These are phyloP conservation scores for Persicaria tinctoria DNA, from an alignment of 148 eudicot species.

Conservation along the genomic window DNA sequence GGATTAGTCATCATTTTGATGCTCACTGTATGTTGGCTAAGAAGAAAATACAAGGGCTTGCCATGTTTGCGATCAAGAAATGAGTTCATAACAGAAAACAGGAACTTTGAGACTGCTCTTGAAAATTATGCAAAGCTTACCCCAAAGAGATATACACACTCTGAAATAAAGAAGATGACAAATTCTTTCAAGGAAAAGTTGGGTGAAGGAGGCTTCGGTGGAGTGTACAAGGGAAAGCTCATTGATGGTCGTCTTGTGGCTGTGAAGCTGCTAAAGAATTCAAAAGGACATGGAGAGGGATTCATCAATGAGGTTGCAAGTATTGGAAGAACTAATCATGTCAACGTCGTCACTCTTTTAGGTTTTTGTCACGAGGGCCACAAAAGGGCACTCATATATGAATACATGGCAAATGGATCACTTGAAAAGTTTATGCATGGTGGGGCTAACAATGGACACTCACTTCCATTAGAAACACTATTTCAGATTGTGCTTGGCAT, in stretches of 20 bases:
- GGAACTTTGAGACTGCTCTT: neutral
- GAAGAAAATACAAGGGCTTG: neutral
- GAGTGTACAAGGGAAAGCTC: slow-evolving; percentile 21
- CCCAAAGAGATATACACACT: slow-evolving; percentile 4
- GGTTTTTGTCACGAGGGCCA: neutral
- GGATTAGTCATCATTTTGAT: neutral
- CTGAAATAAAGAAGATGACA: slow-evolving; percentile 10
- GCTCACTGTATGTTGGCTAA: neutral
- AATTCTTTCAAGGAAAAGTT: slow-evolving; percentile 1
- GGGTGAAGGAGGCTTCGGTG: slow-evolving; percentile 15
- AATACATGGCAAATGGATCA: slow-evolving; percentile 1
- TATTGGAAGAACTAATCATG: slow-evolving; percentile 12
- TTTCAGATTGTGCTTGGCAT: neutral
- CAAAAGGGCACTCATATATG: neutral
- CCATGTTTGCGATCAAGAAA: neutral
- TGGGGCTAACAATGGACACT: neutral
- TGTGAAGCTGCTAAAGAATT: slow-evolving; percentile 17
- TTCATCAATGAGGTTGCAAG: neutral
- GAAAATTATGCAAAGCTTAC: neutral
- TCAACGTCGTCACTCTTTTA: neutral
- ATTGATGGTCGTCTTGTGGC: slow-evolving; percentile 18
- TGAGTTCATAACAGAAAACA: neutral
- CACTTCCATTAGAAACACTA: neutral
- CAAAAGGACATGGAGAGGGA: slow-evolving; percentile 8
- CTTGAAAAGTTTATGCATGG: neutral